Evolutionary conservation across 139 green algal genomes (phyloP).

Genomic region (Desmodesmus armatus): DNA sequence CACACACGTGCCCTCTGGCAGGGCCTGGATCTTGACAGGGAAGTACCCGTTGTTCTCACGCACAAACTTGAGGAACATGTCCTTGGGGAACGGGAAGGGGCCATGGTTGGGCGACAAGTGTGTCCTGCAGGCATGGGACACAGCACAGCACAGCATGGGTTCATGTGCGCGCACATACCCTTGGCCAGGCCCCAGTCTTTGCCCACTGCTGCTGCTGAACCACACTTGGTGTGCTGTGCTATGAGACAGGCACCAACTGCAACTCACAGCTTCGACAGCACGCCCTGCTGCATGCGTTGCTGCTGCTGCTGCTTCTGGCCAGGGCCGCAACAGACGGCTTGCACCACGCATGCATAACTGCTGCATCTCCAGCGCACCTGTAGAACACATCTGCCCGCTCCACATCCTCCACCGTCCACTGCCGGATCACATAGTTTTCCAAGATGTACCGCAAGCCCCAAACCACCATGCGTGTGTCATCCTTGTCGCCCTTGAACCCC

Average conservation of each 20-base stretch:
- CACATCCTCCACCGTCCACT: slow-evolving; percentile 89
- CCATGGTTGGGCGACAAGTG: slow-evolving; percentile 76
- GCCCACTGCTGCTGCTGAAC: not conserved
- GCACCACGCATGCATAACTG: no score
- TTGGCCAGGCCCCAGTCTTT: not conserved
- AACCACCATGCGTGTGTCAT: slow-evolving; percentile 81
- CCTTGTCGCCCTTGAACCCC: slow-evolving; percentile 79
- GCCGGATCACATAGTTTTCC: slow-evolving; percentile 79
- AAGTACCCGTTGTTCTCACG: slow-evolving; percentile 90
- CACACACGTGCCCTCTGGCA: slow-evolving; percentile 85
- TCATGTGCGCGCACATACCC: not conserved
- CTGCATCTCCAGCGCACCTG: slow-evolving; percentile 48
- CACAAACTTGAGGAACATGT: slow-evolving; percentile 89
- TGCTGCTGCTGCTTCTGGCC: not conserved
- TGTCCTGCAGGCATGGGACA: slow-evolving; percentile 53
- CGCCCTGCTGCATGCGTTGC: not conserved
- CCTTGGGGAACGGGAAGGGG: slow-evolving; percentile 81
- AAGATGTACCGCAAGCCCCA: slow-evolving; percentile 90
- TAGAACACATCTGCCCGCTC: slow-evolving; percentile 84
- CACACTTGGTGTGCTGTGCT: not conserved
- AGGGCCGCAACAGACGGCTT: not conserved
- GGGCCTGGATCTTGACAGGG: slow-evolving; percentile 86
- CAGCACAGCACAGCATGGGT: not conserved
- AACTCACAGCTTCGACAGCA: not conserved
- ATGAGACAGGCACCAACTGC: not conserved